phyloP scores from a whole-genome alignment of 345 rosid genomes.

The Citrus reticulata region DNA sequence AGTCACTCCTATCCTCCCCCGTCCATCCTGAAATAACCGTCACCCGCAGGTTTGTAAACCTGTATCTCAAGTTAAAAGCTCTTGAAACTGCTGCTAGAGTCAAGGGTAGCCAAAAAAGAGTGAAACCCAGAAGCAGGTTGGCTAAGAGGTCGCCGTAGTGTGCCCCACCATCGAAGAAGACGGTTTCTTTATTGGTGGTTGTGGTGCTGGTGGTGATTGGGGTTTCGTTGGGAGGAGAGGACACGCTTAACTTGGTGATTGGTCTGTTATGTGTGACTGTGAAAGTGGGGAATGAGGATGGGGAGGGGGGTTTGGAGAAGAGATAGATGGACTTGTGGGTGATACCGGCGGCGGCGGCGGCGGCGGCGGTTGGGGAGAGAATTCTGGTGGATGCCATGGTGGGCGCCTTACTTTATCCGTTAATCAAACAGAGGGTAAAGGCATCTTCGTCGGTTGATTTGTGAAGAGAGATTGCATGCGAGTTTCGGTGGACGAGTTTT shows the following conservation, averaged over 20 bases:
- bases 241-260: constrained; percentile 41
- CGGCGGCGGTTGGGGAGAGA: constrained; percentile 15
- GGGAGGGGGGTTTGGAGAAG: constrained; percentile 20
- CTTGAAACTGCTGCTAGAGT: constrained; percentile 89
- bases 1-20: constrained; percentile 81
- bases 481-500: constrained; percentile 1
- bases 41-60: constrained; percentile 89
- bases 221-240: constrained; percentile 47
- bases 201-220: constrained; percentile 13
- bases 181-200: constrained; percentile 51
- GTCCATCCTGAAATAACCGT: constrained; percentile 88
- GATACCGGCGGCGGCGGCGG: constrained; percentile 15
- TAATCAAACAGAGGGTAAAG: neutral
- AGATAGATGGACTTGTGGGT: constrained; percentile 15
- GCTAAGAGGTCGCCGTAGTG: constrained; percentile 91
- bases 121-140: constrained; percentile 74
- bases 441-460: neutral
- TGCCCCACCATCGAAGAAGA: constrained; percentile 90
- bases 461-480: neutral
- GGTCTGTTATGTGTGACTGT: constrained; percentile 16
- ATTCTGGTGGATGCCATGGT: constrained; percentile 35
- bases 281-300: constrained; percentile 9
- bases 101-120: constrained; percentile 86
- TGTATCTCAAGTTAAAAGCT: constrained; percentile 74
- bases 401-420: constrained; percentile 16